These are phyloP conservation scores for Neofusicoccum ribis DNA, from an alignment of 2,329 filamentous ascomycete genomes.

Conservation along the genomic window DNA sequence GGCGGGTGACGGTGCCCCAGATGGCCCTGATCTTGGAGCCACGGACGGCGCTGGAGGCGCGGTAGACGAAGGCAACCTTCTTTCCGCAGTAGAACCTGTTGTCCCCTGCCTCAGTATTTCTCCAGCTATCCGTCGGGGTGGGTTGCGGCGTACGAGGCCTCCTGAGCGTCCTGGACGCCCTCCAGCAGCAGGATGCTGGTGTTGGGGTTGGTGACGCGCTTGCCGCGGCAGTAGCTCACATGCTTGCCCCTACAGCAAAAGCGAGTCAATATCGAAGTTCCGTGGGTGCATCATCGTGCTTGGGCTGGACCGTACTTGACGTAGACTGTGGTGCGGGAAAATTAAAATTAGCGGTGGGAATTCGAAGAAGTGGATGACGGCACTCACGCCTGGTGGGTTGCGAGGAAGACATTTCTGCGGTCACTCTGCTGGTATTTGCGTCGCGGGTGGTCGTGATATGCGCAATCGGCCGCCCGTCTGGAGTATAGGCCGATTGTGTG, in stretches of 20 bases:
- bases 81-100: constrained; percentile 94
- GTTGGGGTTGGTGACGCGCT: constrained; percentile 86
- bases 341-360: background rate
- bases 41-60: constrained; percentile 88
- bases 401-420: constrained; percentile 12
- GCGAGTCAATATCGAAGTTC: background rate
- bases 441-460: constrained; percentile 9
- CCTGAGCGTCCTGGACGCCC: constrained; percentile 88
- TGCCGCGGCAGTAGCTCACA: constrained; percentile 95
- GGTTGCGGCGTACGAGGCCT: constrained; percentile 66
- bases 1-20: constrained; percentile 97
- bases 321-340: constrained; percentile 3
- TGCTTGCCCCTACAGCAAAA: constrained; percentile 75
- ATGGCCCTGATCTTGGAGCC: constrained; percentile 98
- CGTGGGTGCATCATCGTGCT: background rate
- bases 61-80: constrained; percentile 98
- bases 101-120: background rate
- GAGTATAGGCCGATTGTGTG: constrained; percentile 1
- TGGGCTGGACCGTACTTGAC: constrained; percentile 11
- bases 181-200: constrained; percentile 97
- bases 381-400: constrained; percentile 16
- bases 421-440: constrained; percentile 15
- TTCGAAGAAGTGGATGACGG: background rate
- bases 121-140: background rate
- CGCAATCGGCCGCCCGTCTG: background rate